Conservation (phyloP, 345 rosid species). For the Populus pruinosa region DNA sequence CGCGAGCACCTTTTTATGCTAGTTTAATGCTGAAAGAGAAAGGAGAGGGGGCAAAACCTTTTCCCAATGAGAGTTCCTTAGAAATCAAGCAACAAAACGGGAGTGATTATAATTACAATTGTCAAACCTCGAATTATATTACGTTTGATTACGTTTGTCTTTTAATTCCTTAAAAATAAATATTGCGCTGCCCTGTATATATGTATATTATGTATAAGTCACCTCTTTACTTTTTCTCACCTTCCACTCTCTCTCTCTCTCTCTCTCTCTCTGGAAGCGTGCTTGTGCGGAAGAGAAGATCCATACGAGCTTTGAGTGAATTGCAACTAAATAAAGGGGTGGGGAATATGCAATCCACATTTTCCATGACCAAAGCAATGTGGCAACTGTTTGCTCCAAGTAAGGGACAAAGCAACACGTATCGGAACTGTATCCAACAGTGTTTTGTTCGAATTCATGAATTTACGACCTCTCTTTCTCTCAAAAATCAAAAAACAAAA, state of each 20-base stretch:
- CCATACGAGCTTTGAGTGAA: constrained; percentile 29
- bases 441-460: background rate
- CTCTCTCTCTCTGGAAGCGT: constrained; percentile 10
- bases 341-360: constrained; percentile 42
- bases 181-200: background rate
- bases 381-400: constrained; percentile 8
- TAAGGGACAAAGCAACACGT: background rate
- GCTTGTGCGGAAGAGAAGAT: constrained; percentile 17
- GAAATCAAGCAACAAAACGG: constrained; percentile 42
- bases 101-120: constrained; percentile 22
- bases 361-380: constrained; percentile 45
- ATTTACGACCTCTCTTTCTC: background rate
- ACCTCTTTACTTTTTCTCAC: background rate
- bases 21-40: constrained; percentile 23
- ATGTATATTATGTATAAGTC: background rate
- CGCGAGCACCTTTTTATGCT: constrained; percentile 28
- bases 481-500: background rate
- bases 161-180: background rate
- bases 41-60: constrained; percentile 27
- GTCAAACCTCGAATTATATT: constrained; percentile 39
- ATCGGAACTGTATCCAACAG: background rate
- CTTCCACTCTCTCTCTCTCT: background rate
- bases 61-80: constrained; percentile 48
- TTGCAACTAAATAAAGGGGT: constrained; percentile 24
- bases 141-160: constrained; percentile 33